Base-by-base conservation (phyloP, 1,139 yeast genomes). In the Sugiyamaella xylanicola region DNA sequence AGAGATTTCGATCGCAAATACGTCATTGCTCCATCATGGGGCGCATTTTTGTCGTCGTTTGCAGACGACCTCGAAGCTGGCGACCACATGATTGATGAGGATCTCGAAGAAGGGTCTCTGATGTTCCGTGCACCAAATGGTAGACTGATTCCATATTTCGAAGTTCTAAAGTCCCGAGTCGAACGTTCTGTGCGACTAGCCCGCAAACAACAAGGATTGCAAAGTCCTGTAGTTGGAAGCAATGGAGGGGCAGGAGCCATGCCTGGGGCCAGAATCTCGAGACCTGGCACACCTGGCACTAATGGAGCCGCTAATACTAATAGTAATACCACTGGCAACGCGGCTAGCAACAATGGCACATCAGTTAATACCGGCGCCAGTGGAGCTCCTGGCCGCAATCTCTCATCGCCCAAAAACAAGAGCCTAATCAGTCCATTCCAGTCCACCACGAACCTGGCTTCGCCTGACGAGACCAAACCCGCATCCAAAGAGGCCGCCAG, bases 1-100 rank as follows among this genome's bases (percentile, higher is more conserved):
- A 81, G 96, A 65, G 97, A 92, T 58, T 89, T 86, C 67, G 97
- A 90, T 71, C 81, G 86, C 44, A 90, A 90, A 69, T 88, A 80
- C 69, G 87, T 81, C 48, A 74, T 90, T 25, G 91, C 96, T 16
- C 83, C 85, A 51, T 86, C 84, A 57, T 91, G 95, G 87, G 96
- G 95, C 36, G 91, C 87, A 62, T 91, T 91, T 69, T 72, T 90
- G 53, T 75, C 90, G 55, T 77, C 80, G 35, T 87, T 88, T 72
- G 96, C 95, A 25, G 88, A 88, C 64, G 97, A 91, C 68, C 77
- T 90, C 58, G 96, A 89, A 68, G 76, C 74, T 53, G 95, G 95
- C 11, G 84, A 86, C 67, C 87, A 88, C 83, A 80, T 77, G 45
- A 74, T 89, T 39, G 82, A 80, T 59, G 82, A 77, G 50, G 83